Evolutionary conservation across 176 grass and related monocot species (phyloP).

Genomic region (Avena eriantha): DNA sequence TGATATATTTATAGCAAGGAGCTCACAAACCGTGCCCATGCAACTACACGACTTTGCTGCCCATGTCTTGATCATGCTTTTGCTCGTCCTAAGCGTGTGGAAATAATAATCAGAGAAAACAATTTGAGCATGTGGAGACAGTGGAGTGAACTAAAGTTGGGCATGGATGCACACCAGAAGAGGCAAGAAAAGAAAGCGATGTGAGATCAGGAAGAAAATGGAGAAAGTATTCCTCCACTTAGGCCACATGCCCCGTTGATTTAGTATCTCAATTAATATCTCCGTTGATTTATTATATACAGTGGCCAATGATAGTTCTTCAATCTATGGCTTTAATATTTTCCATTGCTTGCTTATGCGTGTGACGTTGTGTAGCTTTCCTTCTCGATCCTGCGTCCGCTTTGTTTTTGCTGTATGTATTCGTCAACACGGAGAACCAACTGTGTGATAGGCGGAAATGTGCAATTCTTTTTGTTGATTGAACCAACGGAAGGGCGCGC

Average conservation of each 20-base stretch:
- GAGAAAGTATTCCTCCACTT: neutral
- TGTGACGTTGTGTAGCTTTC: neutral
- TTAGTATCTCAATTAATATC: too few species aligned
- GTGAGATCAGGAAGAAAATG: neutral
- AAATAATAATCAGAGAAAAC: neutral
- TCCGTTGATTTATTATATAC: too few species aligned
- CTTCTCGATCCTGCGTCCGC: neutral
- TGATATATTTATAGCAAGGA: slow-evolving; percentile 63
- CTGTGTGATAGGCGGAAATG: too few species aligned
- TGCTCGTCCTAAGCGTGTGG: slow-evolving; percentile 29
- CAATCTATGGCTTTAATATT: too few species aligned
- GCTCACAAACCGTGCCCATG: neutral
- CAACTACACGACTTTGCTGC: neutral
- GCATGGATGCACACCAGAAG: too few species aligned
- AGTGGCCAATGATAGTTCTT: too few species aligned
- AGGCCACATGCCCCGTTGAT: neutral
- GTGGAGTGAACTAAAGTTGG: too few species aligned
- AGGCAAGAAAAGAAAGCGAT: neutral
- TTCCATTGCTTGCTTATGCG: slow-evolving; percentile 28
- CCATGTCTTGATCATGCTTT: slow-evolving; percentile 27
- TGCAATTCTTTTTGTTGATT: too few species aligned
- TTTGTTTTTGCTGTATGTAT: neutral
- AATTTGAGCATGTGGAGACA: slow-evolving; percentile 4
- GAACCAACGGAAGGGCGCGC: too few species aligned
- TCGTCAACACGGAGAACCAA: neutral